Evolutionary conservation across 1,284 basidiomycete genomes (phyloP).

Genomic region (Moesziomyces globuligerus): DNA sequence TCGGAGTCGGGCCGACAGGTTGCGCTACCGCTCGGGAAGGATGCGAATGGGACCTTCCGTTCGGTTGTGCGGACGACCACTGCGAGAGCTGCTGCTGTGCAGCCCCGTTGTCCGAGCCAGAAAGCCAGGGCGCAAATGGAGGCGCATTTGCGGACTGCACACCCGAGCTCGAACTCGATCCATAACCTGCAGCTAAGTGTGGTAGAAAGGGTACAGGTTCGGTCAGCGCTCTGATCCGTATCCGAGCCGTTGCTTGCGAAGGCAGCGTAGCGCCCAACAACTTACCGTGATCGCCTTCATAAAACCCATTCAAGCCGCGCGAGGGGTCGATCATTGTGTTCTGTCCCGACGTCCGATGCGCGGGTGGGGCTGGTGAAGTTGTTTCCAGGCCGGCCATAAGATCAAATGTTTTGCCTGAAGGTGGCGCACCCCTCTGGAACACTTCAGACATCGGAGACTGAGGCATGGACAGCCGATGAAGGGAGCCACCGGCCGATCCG

Average conservation of each 20-base stretch:
- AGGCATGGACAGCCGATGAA: slow-evolving; percentile 31
- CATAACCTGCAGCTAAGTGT: no score
- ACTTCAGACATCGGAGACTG: slow-evolving; percentile 39
- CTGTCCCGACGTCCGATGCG: slow-evolving; percentile 17
- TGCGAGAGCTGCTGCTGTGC: slow-evolving; percentile 4
- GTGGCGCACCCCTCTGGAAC: slow-evolving; percentile 21
- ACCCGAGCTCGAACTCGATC: not conserved
- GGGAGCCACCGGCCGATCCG: slow-evolving; percentile 19
- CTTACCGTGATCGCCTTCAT: not conserved
- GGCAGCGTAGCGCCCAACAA: not conserved
- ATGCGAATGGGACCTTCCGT: not conserved
- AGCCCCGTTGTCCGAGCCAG: slow-evolving; percentile 1
- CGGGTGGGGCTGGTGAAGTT: slow-evolving; percentile 20
- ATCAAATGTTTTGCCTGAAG: slow-evolving; percentile 27
- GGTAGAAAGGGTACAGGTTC: no score
- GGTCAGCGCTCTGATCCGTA: no score
- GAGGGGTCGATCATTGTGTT: not conserved
- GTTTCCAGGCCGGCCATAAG: slow-evolving; percentile 39
- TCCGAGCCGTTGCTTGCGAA: no score
- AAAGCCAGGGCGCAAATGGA: not conserved
- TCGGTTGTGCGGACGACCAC: slow-evolving; percentile 6
- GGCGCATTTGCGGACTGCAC: not conserved
- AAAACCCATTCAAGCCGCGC: not conserved
- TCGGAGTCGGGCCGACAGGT: slow-evolving; percentile 2
- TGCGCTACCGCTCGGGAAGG: not conserved